Percentiles rank a stretch among this genome's conserved stretches.
Evolutionary conservation across 1,284 basidiomycete genomes (phyloP).

Genomic region (Cryptococcus hybrid): DNA sequence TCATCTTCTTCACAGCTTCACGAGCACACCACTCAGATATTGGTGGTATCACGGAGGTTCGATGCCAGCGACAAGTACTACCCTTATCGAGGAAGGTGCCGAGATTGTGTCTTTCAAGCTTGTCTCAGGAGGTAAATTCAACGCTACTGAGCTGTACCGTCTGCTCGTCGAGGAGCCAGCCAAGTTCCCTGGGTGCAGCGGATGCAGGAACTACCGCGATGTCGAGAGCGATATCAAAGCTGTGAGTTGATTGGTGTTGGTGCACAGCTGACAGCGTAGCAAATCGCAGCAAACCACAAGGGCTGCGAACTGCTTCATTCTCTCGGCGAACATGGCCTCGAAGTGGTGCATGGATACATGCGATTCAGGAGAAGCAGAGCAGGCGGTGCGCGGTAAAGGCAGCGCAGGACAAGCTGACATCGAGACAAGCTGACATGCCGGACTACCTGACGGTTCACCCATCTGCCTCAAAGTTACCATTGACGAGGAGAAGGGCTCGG

Average conservation of each 20-base stretch:
- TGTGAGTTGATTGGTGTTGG: too few relatives aligned
- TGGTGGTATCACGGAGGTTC: conserved; percentile 46
- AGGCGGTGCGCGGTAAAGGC: conserved; percentile 68
- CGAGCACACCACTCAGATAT: conserved; percentile 52
- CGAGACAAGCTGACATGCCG: conserved; percentile 25
- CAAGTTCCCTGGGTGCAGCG: conserved; percentile 69
- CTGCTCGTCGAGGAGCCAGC: conserved; percentile 85
- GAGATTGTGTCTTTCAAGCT: conserved; percentile 57
- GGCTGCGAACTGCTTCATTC: conserved; percentile 32
- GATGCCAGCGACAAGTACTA: conserved; percentile 53
- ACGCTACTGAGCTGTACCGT: conserved; percentile 64
- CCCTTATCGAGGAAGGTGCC: conserved; percentile 53
- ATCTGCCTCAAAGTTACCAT: conserved; percentile 69
- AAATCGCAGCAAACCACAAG: conserved; percentile 38
- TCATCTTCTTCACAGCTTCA: conserved; percentile 42
- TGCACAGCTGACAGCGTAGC: conserved; percentile 1
- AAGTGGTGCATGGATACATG: conserved; percentile 63
- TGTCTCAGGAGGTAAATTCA: conserved; percentile 36
- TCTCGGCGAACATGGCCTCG: conserved; percentile 53
- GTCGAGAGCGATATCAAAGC: conserved; percentile 43
- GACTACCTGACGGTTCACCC: conserved; percentile 38
- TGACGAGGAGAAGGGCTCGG: conserved; percentile 70
- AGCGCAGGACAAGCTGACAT: too few relatives aligned
- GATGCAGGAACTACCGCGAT: conserved; percentile 9
- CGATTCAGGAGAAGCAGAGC: conserved; percentile 83